A percentile compares a stretch with the other conserved stretches of the same genome.
phyloP scores from a whole-genome alignment of 2,329 filamentous ascomycete species.

The Leptosphaerulina australis region DNA sequence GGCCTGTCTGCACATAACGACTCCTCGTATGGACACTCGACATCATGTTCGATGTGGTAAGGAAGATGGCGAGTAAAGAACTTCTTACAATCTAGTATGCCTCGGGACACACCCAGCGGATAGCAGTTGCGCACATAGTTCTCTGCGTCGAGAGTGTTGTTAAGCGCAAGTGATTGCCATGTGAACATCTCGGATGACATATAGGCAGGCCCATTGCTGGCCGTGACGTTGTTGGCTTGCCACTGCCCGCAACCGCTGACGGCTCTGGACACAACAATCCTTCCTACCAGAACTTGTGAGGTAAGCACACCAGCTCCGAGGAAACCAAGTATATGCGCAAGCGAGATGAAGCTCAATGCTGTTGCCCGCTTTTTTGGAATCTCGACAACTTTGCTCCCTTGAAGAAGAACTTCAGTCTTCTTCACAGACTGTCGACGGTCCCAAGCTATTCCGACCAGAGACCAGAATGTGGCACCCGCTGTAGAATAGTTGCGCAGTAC shows the following conservation, averaged over 20 bases:
- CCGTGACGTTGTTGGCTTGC: not conserved
- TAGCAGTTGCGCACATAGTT: conserved; percentile 8
- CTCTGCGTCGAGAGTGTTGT: conserved; percentile 1
- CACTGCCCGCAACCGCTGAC: not conserved
- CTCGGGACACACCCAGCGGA: not conserved
- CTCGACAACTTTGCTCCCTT: no score
- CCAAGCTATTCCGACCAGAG: no score
- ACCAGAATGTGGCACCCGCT: no score
- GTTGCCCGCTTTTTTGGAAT: no score
- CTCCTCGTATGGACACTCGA: not conserved
- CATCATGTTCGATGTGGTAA: conserved; percentile 2
- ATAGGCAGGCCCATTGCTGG: not conserved
- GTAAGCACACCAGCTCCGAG: not conserved
- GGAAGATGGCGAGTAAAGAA: conserved; percentile 1
- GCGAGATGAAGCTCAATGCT: no score
- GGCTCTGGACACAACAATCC: no score
- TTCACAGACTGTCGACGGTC: no score
- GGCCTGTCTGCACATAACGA: not conserved
- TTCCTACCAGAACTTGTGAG: not conserved
- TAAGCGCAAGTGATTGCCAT: not conserved
- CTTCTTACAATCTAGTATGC: conserved; percentile 7
- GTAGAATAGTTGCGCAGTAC: no score
- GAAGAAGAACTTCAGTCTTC: no score
- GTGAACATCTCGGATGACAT: not conserved
- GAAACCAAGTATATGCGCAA: not conserved